Conservation (phyloP, 257 asterid genomes). For the Thymus mandschuricus region DNA sequence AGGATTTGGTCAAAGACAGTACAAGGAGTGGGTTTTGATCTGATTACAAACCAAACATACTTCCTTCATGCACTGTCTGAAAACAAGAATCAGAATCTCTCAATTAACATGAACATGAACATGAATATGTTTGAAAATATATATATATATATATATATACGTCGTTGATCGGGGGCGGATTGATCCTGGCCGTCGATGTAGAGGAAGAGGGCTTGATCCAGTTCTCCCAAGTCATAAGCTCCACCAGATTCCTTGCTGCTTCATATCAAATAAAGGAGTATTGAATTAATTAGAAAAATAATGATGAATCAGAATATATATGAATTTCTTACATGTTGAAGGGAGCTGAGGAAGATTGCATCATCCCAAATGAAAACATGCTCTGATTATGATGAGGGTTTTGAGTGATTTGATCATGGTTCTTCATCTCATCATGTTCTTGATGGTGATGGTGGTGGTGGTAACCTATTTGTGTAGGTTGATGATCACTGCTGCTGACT, state of each 20-base stretch:
- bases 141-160: slow-evolving; percentile 18
- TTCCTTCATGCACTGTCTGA: slow-evolving; percentile 35
- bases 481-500: background rate
- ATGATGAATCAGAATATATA: background rate
- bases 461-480: background rate
- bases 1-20: slow-evolving; percentile 67
- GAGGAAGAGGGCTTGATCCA: slow-evolving; percentile 71
- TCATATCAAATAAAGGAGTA: slow-evolving; percentile 11
- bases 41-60: slow-evolving; percentile 34
- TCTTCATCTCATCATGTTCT: background rate
- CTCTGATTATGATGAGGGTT: slow-evolving; percentile 41
- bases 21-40: slow-evolving; percentile 37
- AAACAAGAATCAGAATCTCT: slow-evolving; percentile 39
- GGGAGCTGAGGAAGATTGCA: slow-evolving; percentile 47
- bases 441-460: slow-evolving; percentile 22
- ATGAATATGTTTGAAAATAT: too few species aligned
- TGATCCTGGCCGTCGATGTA: slow-evolving; percentile 67
- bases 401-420: slow-evolving; percentile 18
- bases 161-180: slow-evolving; percentile 42
- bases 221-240: slow-evolving; percentile 67
- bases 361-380: slow-evolving; percentile 53
- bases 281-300: background rate
- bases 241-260: slow-evolving; percentile 64
- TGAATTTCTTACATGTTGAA: slow-evolving; percentile 47
- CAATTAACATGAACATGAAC: too few species aligned